A percentile compares a stretch with the other conserved stretches of the same genome.
phyloP scores from a whole-genome alignment of 768 basidiomycete genomes.

The Kwoniella pini region DNA sequence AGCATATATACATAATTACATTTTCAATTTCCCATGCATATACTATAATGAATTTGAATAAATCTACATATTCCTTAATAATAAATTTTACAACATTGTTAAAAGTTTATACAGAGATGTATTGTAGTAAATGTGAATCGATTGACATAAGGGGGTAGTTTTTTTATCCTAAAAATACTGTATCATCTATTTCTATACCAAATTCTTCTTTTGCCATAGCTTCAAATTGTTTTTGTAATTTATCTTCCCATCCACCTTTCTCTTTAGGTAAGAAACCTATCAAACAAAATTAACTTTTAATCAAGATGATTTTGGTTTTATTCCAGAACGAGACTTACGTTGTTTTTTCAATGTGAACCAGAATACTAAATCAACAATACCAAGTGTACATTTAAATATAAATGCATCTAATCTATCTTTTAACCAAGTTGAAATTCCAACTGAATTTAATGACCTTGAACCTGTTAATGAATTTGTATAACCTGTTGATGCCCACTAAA shows the following conservation, averaged over 20 bases:
- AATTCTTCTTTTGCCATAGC: constrained; percentile 73
- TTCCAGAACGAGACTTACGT: too few relatives aligned
- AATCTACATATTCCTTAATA: too few relatives aligned
- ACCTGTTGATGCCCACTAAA: constrained; percentile 50
- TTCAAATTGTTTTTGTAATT: constrained; percentile 66
- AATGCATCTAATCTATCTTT: constrained; percentile 58
- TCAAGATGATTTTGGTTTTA: too few relatives aligned
- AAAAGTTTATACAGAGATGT: too few relatives aligned
- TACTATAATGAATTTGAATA: too few relatives aligned
- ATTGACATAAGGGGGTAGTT: too few relatives aligned
- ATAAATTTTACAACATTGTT: too few relatives aligned
- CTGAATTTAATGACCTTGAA: constrained; percentile 51
- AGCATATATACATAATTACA: not conserved
- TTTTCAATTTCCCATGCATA: too few relatives aligned
- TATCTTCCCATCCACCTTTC: constrained; percentile 70
- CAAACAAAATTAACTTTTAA: not conserved
- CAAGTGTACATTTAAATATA: constrained; percentile 66
- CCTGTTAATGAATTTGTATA: constrained; percentile 63
- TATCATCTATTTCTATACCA: constrained; percentile 70
- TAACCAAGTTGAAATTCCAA: constrained; percentile 53
- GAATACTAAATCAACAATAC: constrained; percentile 72
- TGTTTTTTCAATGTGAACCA: constrained; percentile 62
- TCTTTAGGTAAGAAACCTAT: constrained; percentile 54
- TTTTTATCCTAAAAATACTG: constrained; percentile 59
- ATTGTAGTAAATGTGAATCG: too few relatives aligned